These are phyloP conservation scores for Ascochyta rabiei DNA, from an alignment of 2,329 filamentous ascomycete species.

Conservation along the genomic window DNA sequence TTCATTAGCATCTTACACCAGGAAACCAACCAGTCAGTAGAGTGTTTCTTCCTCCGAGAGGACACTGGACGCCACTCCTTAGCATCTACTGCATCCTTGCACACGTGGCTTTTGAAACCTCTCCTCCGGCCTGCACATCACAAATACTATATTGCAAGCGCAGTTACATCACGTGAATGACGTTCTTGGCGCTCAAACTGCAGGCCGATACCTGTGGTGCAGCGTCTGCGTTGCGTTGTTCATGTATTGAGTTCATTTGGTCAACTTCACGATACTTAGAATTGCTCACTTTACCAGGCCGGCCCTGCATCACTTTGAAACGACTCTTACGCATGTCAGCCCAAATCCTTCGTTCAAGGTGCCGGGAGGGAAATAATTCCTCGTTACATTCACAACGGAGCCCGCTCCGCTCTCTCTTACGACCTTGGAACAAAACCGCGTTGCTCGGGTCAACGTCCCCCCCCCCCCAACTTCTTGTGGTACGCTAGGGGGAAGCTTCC, in stretches of 20 bases:
- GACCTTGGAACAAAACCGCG: neutral
- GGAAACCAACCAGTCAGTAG: neutral
- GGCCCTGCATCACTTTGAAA: constrained; percentile 2
- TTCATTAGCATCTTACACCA: neutral
- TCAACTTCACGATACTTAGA: neutral
- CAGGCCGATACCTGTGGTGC: neutral
- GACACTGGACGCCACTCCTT: neutral
- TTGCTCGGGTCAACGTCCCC: constrained; percentile 6
- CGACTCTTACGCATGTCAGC: neutral
- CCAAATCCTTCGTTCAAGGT: neutral
- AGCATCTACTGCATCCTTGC: neutral
- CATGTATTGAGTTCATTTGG: neutral
- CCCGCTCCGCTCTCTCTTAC: constrained; percentile 2
- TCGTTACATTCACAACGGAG: constrained; percentile 5
- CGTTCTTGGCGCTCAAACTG: neutral
- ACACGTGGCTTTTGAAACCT: neutral
- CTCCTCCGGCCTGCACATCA: neutral
- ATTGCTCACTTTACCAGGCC: neutral
- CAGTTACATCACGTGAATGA: neutral
- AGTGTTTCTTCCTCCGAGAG: neutral
- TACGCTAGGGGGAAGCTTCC: neutral
- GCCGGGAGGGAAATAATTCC: neutral
- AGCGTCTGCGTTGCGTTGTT: neutral
- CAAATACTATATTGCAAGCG: neutral
- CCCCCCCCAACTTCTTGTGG: neutral